These are phyloP conservation scores for Apiotrichum veenhuisii DNA, from an alignment of 1,284 basidiomycete genomes.

Conservation along the genomic window DNA sequence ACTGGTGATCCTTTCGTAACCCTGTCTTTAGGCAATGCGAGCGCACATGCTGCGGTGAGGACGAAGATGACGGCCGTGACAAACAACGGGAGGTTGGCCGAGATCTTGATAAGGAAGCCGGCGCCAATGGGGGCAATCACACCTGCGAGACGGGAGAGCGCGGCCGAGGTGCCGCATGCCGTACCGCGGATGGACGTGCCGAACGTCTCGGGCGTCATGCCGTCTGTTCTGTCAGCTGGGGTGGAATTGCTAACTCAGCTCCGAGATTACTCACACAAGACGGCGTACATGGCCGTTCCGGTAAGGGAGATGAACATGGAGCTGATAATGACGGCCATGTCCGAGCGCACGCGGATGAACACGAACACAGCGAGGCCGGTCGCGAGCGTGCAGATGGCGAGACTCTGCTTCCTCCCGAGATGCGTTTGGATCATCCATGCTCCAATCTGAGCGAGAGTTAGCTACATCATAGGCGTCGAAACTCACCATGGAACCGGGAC, in stretches of 20 bases:
- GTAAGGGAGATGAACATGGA: slow-evolving; percentile 76
- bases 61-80: slow-evolving; percentile 67
- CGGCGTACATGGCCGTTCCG: slow-evolving; percentile 87
- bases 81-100: slow-evolving; percentile 73
- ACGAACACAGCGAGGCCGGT: slow-evolving; percentile 73
- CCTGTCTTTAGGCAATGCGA: slow-evolving; percentile 54
- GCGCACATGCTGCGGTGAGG: slow-evolving; percentile 63
- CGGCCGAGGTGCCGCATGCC: slow-evolving; percentile 85
- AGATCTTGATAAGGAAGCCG: slow-evolving; percentile 69
- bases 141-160: slow-evolving; percentile 82
- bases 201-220: slow-evolving; percentile 88
- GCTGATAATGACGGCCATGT: slow-evolving; percentile 66
- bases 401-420: slow-evolving; percentile 69
- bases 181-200: slow-evolving; percentile 79
- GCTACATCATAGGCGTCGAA: neutral
- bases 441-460: slow-evolving; percentile 64
- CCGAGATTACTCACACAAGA: slow-evolving; percentile 64
- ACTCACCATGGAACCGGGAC: slow-evolving; percentile 76
- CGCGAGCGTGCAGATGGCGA: slow-evolving; percentile 75
- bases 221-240: slow-evolving; percentile 39
- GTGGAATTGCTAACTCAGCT: neutral
- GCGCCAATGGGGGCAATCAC: slow-evolving; percentile 86
- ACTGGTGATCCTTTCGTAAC: neutral
- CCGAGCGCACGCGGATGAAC: slow-evolving; percentile 64
- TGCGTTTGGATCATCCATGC: slow-evolving; percentile 79